Evolutionary conservation across 139 green algal species (phyloP), one percentile per base, ranked within the genome.

Genomic region (Zygnema cylindricum): DNA sequence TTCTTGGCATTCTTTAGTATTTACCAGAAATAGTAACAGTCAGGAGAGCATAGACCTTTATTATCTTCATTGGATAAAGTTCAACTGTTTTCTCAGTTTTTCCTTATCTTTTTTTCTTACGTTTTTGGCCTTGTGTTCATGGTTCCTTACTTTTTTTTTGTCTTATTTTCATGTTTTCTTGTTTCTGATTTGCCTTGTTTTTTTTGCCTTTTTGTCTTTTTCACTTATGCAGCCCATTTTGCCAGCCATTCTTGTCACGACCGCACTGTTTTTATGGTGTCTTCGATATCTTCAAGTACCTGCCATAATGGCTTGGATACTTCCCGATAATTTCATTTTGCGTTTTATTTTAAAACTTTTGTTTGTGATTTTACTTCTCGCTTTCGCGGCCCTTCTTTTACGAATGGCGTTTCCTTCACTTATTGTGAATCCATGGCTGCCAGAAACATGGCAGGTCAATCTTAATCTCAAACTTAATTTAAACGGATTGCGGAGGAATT

Each of bases 401-500:
- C 71, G 71, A 11, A 7, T 79, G 3, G 3, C 16, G 11, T 79
- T n/a, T 43, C 71, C 71, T 16, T 43, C 36, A 25, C 21, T 79
- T 43, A 79, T 54, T 16, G 36, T 79, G 36, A 3, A 23, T 43
- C 71, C 21, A 23, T 16, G 71, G 16, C 7, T 16, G 71, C 71
- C 71, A 40, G 71, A 41, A 7, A 41, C 16, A 3, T 79, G 71
- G 71, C 36, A 79, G 36, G 7, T 79, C 71, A 79, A 79, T 43
- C 21, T 79, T 79, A 79, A 79, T 43, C 71, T 79, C 3, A 3
- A 43, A 41, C 16, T 79, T 41, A 79, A 41, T 43, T 16, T 79
- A 7, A 79, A 16, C 11, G 71, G 71, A 23, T 16, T 79, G 71
- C 36, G 71, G 7, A 63, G 16, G 16, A 16, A 16, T 16, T 16